Conservation (phyloP, 1,139 yeast species). For the Candida glucosophila region DNA sequence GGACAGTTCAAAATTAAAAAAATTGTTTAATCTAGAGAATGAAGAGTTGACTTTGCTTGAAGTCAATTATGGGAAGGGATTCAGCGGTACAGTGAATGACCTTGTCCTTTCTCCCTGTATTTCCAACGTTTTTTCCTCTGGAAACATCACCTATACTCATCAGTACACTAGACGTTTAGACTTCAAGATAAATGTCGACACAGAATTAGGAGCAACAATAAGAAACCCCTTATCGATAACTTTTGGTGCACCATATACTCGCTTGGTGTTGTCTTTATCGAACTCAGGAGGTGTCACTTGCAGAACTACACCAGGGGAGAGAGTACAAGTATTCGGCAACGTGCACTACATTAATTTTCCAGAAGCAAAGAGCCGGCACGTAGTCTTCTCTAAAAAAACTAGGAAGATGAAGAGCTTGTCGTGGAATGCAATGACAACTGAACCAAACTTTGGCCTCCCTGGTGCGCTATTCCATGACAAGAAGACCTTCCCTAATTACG, state of each 20-base stretch:
- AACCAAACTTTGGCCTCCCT: constrained; percentile 3
- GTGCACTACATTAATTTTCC: constrained; percentile 9
- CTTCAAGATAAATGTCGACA: no score
- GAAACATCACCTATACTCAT: constrained; percentile 12
- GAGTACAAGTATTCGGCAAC: constrained; percentile 12
- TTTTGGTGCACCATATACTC: constrained; percentile 6
- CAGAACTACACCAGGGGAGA: constrained; percentile 9
- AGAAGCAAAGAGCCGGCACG: constrained; percentile 9
- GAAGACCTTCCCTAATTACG: constrained; percentile 7
- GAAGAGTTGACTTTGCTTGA: constrained; percentile 10
- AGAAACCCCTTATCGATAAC: no score
- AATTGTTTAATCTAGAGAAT: constrained; percentile 1
- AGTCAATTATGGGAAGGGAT: constrained; percentile 11
- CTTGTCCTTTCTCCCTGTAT: constrained; percentile 12
- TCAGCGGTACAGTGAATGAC: constrained; percentile 2
- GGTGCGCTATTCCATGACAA: constrained; percentile 12
- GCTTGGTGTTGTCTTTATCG: constrained; percentile 7
- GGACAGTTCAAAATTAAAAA: neutral
- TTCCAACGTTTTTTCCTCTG: constrained; percentile 11
- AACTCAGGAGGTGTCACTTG: constrained; percentile 12
- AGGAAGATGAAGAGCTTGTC: constrained; percentile 4
- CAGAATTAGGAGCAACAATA: no score
- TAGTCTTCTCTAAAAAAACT: constrained; percentile 4
- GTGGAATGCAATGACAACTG: constrained; percentile 6
- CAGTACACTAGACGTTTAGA: no score